A percentile compares a stretch with the other conserved stretches of the same genome.
Conservation (phyloP, 106 monocot species). For the Phalaenopsis equestris region DNA sequence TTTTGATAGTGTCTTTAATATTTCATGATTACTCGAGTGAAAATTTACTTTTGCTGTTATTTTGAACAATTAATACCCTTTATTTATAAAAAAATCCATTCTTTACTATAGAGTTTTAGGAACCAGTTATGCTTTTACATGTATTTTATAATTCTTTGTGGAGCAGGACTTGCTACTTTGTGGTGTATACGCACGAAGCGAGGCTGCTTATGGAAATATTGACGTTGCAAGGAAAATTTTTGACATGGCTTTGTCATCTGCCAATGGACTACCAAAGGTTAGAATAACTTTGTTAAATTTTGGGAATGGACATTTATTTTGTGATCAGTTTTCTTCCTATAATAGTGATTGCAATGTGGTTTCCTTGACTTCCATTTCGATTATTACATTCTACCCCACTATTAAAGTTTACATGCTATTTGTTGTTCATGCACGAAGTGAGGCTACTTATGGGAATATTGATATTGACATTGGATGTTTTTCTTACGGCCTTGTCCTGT, state of each 20-base stretch:
- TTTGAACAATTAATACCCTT: neutral
- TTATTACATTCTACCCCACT: neutral
- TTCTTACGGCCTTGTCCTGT: slow-evolving; percentile 77
- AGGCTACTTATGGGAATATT: slow-evolving; percentile 62
- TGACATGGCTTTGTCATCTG: slow-evolving; percentile 80
- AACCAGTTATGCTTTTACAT: neutral
- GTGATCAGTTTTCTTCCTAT: neutral
- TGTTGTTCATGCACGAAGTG: slow-evolving; percentile 77
- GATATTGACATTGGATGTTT: slow-evolving; percentile 72
- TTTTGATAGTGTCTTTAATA: neutral
- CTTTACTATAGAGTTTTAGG: neutral
- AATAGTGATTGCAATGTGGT: neutral
- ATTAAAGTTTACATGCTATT: slow-evolving; percentile 32
- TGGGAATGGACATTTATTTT: neutral
- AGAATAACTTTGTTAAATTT: slow-evolving; percentile 2
- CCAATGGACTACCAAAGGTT: slow-evolving; percentile 58
- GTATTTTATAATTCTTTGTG: slow-evolving; percentile 3
- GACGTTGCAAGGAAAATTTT: slow-evolving; percentile 84
- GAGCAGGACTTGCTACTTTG: slow-evolving; percentile 81
- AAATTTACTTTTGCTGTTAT: neutral
- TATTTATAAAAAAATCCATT: neutral
- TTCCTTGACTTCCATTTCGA: neutral
- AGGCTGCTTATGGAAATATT: slow-evolving; percentile 64
- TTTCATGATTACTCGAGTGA: neutral
- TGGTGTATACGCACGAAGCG: slow-evolving; percentile 82